These are phyloP conservation scores for Xanthoconium stramineum DNA, from an alignment of 768 basidiomycete genomes.

Conservation along the genomic window DNA sequence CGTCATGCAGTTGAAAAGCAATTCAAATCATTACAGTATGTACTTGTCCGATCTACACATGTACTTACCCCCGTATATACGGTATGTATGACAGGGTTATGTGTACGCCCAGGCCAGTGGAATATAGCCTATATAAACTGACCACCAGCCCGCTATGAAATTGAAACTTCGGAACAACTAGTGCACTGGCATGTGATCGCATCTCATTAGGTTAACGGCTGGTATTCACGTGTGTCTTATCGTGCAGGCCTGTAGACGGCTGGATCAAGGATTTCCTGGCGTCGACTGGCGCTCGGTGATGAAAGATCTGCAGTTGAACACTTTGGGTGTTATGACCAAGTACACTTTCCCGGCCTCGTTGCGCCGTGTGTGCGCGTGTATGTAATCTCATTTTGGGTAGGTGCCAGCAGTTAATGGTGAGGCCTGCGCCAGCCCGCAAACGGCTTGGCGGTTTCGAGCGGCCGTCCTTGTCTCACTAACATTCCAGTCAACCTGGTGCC, in stretches of 20 bases:
- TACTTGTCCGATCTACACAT: slow-evolving; percentile 6
- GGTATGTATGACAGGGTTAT: slow-evolving; percentile 21
- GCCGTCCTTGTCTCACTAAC: slow-evolving; percentile 11
- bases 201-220: slow-evolving; percentile 18
- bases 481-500: slow-evolving; percentile 10
- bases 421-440: slow-evolving; percentile 13
- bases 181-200: slow-evolving; percentile 27
- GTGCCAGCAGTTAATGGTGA: slow-evolving; percentile 26
- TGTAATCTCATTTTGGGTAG: slow-evolving; percentile 22
- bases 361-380: slow-evolving; percentile 18
- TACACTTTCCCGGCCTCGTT: slow-evolving; percentile 17
- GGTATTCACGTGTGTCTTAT: slow-evolving; percentile 21
- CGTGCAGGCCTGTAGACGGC: slow-evolving; percentile 33
- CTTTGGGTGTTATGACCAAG: slow-evolving; percentile 23
- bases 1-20: slow-evolving; percentile 27
- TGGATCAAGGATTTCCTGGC: slow-evolving; percentile 31
- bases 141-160: slow-evolving; percentile 35
- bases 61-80: not conserved
- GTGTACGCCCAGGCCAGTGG: slow-evolving; percentile 18
- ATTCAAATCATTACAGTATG: slow-evolving; percentile 33
- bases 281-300: slow-evolving; percentile 35
- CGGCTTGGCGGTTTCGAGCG: slow-evolving; percentile 14
- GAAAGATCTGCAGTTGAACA: slow-evolving; percentile 30
- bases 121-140: slow-evolving; percentile 8
- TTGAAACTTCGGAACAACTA: slow-evolving; percentile 36